Conservation (phyloP, 2,329 filamentous ascomycete genomes). For the Aureobasidium mangrovei region DNA sequence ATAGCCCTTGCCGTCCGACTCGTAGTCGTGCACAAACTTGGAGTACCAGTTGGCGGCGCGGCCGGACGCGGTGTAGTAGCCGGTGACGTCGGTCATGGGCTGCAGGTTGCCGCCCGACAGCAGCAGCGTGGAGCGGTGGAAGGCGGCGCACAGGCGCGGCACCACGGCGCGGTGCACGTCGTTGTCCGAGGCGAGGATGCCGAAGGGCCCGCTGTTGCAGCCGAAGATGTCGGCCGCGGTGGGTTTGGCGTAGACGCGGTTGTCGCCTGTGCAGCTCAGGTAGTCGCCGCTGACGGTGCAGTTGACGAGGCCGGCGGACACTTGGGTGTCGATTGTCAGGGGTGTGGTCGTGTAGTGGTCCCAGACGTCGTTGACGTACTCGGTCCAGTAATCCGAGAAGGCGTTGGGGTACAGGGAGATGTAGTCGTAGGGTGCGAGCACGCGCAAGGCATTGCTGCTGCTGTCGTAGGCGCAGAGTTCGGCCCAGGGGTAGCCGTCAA, state of each 20-base stretch:
- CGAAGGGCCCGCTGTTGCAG: conserved; percentile 57
- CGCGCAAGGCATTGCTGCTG: conserved; percentile 30
- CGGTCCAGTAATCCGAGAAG: conserved; percentile 43
- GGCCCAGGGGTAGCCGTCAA: conserved; percentile 54
- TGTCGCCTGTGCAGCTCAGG: conserved; percentile 33
- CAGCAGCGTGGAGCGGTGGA: conserved; percentile 65
- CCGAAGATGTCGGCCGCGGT: conserved; percentile 56
- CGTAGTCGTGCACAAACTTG: conserved; percentile 50
- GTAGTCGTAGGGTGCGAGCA: conserved; percentile 34
- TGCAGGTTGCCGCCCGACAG: conserved; percentile 38
- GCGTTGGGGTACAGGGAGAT: conserved; percentile 36
- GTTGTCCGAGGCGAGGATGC: conserved; percentile 33
- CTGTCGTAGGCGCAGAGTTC: conserved; percentile 44
- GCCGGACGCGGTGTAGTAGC: conserved; percentile 36
- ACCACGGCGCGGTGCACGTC: conserved; percentile 49
- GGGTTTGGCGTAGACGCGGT: conserved; percentile 47
- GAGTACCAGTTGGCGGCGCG: conserved; percentile 44
- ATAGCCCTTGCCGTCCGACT: conserved; percentile 53
- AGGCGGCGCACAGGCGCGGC: conserved; percentile 65
- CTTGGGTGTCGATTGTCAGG: conserved; percentile 58
- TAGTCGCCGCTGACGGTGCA: conserved; percentile 40
- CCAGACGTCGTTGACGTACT: conserved; percentile 46
- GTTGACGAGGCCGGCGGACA: conserved; percentile 43
- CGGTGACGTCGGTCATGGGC: conserved; percentile 30
- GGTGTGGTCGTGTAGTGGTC: conserved; percentile 36